These are phyloP conservation scores for Ilex asprella DNA, from an alignment of 257 asterid genomes.

Conservation along the genomic window DNA sequence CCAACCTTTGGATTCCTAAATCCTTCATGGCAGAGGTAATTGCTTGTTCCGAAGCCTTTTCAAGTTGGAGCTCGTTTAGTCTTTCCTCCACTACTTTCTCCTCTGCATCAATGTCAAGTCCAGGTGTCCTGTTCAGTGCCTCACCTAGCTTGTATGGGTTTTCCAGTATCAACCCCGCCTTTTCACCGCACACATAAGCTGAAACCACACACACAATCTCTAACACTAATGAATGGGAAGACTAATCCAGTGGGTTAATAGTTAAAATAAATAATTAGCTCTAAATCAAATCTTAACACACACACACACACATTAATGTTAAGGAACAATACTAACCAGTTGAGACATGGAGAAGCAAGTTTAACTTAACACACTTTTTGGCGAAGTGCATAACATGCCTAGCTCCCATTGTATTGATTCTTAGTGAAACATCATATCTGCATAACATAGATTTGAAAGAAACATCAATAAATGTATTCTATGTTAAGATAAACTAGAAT, in stretches of 20 bases:
- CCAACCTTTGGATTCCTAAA: slow-evolving; percentile 61
- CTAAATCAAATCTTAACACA: no score
- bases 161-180: slow-evolving; percentile 49
- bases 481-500: no score
- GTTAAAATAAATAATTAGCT: no score
- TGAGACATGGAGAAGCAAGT: slow-evolving; percentile 65
- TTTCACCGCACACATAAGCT: slow-evolving; percentile 72
- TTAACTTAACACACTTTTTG: slow-evolving; percentile 37
- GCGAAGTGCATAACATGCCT: slow-evolving; percentile 53
- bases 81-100: slow-evolving; percentile 37
- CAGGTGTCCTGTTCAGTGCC: slow-evolving; percentile 50
- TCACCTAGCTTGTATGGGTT: slow-evolving; percentile 45
- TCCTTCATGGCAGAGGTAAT: slow-evolving; percentile 46
- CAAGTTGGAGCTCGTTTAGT: slow-evolving; percentile 35
- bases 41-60: slow-evolving; percentile 30
- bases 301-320: no score
- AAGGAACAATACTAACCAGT: slow-evolving; percentile 46
- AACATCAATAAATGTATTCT: no score
- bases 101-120: slow-evolving; percentile 49
- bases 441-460: not conserved
- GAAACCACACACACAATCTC: not conserved
- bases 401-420: slow-evolving; percentile 65
- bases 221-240: slow-evolving; percentile 34
- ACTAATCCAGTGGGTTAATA: not conserved
- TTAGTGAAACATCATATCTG: slow-evolving; percentile 68